phyloP scores from a whole-genome alignment of 768 basidiomycete genomes.

The Tulasnella sp. region DNA sequence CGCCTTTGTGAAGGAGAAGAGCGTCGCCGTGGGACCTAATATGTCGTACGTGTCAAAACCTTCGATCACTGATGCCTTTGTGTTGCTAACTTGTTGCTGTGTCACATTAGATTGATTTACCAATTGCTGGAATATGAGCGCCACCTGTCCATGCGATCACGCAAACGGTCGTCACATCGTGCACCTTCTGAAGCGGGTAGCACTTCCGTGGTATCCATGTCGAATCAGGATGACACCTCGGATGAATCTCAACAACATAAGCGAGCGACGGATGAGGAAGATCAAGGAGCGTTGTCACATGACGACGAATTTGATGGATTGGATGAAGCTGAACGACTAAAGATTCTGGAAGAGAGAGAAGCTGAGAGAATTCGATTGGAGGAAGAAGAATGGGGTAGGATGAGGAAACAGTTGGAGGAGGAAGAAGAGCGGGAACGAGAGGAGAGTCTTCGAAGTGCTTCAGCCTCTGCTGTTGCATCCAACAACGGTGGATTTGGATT shows the following conservation, averaged over 20 bases:
- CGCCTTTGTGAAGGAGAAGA: conserved; percentile 78
- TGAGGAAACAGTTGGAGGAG: conserved; percentile 48
- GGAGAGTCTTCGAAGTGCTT: neutral
- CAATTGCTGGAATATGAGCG: conserved; percentile 88
- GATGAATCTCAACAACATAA: too few species aligned
- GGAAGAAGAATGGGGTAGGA: conserved; percentile 71
- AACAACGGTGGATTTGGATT: conserved; percentile 6
- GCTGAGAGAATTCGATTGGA: conserved; percentile 26
- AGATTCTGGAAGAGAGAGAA: neutral
- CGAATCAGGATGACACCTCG: too few species aligned
- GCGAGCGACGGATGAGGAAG: too few species aligned
- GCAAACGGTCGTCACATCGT: conserved; percentile 34
- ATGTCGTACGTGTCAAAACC: conserved; percentile 62
- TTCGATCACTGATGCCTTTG: conserved; percentile 17
- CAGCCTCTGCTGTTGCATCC: conserved; percentile 6
- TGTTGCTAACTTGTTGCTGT: conserved; percentile 17
- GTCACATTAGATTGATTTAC: conserved; percentile 61
- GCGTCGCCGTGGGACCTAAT: conserved; percentile 78
- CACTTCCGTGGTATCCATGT: too few species aligned
- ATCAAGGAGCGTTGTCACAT: too few species aligned
- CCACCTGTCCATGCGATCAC: conserved; percentile 25
- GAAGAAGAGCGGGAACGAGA: conserved; percentile 39
- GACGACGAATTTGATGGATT: conserved; percentile 45
- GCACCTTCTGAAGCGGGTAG: too few species aligned
- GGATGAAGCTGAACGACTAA: conserved; percentile 30